Evolutionary conservation across 495 filamentous ascomycete genomes (phyloP).

Genomic region (Penicillium robsamsonii): DNA sequence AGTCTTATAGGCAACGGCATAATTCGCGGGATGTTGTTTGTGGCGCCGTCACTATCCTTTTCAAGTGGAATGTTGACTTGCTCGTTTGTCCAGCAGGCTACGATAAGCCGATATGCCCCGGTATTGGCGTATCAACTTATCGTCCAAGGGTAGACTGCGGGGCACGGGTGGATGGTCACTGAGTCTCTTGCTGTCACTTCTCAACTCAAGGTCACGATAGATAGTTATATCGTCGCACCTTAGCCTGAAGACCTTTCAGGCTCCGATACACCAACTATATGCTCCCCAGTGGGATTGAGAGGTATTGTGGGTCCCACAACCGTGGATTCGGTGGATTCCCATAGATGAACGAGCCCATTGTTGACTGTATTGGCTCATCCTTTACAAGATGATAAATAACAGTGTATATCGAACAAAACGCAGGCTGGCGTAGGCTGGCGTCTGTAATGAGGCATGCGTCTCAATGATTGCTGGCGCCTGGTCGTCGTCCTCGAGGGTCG

Average conservation of each 20-base stretch:
- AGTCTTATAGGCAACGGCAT: too few relatives aligned
- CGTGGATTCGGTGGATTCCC: not conserved
- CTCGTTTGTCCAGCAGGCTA: too few relatives aligned
- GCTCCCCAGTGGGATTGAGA: too few relatives aligned
- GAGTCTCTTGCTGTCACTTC: too few relatives aligned
- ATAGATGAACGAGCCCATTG: not conserved
- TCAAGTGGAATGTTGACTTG: too few relatives aligned
- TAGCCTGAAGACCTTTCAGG: not conserved
- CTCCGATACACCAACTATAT: not conserved
- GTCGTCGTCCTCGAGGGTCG: not conserved
- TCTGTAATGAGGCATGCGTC: not conserved
- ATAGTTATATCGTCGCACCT: not conserved
- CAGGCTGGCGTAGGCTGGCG: not conserved
- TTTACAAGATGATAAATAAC: not conserved
- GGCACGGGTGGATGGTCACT: too few relatives aligned
- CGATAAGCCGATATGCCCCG: too few relatives aligned
- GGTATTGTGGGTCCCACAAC: not conserved
- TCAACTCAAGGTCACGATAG: too few relatives aligned
- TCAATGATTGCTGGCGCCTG: not conserved
- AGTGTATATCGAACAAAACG: not conserved
- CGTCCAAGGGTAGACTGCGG: too few relatives aligned
- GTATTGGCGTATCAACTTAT: too few relatives aligned
- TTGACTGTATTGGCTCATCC: not conserved
- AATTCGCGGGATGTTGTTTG: too few relatives aligned
- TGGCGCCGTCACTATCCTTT: too few relatives aligned